phyloP scores from a whole-genome alignment of 768 basidiomycete species.

The Chiua virens region DNA sequence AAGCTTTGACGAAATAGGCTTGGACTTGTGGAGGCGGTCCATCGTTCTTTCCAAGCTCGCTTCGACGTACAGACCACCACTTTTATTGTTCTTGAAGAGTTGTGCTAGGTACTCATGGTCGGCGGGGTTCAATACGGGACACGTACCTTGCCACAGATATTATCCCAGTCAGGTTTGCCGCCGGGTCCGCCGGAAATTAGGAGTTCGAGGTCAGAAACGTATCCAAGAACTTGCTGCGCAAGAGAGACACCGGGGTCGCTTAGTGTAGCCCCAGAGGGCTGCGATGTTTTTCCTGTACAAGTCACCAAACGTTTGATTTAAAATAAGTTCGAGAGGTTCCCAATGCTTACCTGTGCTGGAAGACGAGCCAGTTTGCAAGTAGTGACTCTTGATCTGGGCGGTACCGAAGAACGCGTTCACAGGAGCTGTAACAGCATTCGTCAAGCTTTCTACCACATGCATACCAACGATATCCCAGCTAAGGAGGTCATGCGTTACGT shows the following conservation, averaged over 20 bases:
- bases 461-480: conserved; percentile 16
- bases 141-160: conserved; percentile 12
- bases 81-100: conserved; percentile 4
- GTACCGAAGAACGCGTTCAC: conserved; percentile 10
- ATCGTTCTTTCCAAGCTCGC: conserved; percentile 12
- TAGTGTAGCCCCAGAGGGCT: conserved; percentile 9
- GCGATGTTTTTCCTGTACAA: conserved; percentile 1
- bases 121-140: too few species aligned
- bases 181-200: conserved; percentile 14
- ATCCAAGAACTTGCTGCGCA: conserved; percentile 7
- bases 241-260: conserved; percentile 10
- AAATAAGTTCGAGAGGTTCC: background rate
- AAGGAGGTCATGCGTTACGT: background rate
- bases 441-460: conserved; percentile 15
- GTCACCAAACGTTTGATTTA: background rate
- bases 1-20: conserved; percentile 14
- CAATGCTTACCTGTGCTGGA: background rate
- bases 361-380: conserved; percentile 9
- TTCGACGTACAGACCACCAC: conserved; percentile 17
- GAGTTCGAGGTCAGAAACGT: conserved; percentile 8
- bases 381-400: conserved; percentile 8
- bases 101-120: background rate
- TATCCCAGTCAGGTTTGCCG: conserved; percentile 14
- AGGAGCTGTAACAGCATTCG: conserved; percentile 11
- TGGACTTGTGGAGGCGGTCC: conserved; percentile 11